phyloP scores from a whole-genome alignment of 257 asterid genomes.

The Parsonsia alboflavescens region DNA sequence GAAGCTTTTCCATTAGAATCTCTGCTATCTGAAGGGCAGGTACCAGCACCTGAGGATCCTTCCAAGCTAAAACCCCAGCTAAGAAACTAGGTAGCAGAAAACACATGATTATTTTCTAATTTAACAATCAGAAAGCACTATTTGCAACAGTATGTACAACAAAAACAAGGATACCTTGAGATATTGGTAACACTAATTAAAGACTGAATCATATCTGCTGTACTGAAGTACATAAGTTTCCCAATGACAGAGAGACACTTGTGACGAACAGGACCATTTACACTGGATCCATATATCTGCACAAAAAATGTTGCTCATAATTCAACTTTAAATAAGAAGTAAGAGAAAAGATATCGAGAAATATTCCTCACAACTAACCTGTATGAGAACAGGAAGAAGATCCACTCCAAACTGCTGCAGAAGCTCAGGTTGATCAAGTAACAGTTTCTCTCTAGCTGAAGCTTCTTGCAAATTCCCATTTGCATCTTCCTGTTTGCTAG shows the following conservation, averaged over 20 bases:
- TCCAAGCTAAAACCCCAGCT: conserved; percentile 98
- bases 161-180: conserved; percentile 51
- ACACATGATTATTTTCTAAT: conserved; percentile 10
- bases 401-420: conserved; percentile 91
- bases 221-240: conserved; percentile 92
- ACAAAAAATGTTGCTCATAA: conserved; percentile 7
- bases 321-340: background rate
- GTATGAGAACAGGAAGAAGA: conserved; percentile 86
- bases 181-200: conserved; percentile 66
- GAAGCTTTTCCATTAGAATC: conserved; percentile 95
- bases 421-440: conserved; percentile 91
- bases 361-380: conserved; percentile 41
- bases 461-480: conserved; percentile 50
- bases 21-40: conserved; percentile 97
- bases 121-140: conserved; percentile 10
- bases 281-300: conserved; percentile 99
- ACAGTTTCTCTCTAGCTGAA: conserved; percentile 71
- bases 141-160: conserved; percentile 7
- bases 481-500: conserved; percentile 62
- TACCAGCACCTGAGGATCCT: conserved; percentile 95
- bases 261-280: conserved; percentile 94
- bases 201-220: conserved; percentile 76
- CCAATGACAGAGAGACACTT: conserved; percentile 95
- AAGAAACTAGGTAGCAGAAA: conserved; percentile 55
- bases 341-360: background rate